Evolutionary conservation across 2,329 filamentous ascomycete genomes (phyloP), one percentile per base, ranked within the genome.

Genomic region (Xylaria sp.): DNA sequence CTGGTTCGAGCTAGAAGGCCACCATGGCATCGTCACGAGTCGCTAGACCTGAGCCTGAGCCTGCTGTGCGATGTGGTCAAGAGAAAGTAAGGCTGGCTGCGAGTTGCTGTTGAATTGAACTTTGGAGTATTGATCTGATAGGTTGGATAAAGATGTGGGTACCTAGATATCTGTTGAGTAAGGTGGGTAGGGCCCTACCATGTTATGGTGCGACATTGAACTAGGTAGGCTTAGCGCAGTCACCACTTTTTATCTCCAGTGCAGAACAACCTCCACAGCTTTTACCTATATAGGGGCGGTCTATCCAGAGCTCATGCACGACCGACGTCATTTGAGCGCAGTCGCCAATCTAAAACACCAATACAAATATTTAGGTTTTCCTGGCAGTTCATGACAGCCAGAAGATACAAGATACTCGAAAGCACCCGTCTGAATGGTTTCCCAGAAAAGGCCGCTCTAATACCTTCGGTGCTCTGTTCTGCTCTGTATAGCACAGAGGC

Each of bases 1-100:
- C 6, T 64, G 42, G 42, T 47, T 42, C 50, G 65, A 66, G 51
- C 51, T 58, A 47, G 39, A 70, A 29, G 66, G 57, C 61, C 65
- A 67, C 63, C 68, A 71, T 67, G 70, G 68, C 70, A 72, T 72
- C 56, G 62, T 72, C 57, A 59, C 51, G 44, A 47, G 53, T 60
- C 44, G 56, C 59, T 57, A n/a, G 42, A 45, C 51, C 17, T 57
- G 22, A 36, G 45, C 51, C 17, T 39, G 39, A 45, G 42, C 31
- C 55, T 47, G 33, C 54, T 53, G 63, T 53, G 51, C 51, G 44
- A 56, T 38, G 60, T 51, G 27, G 22, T 59, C 49, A 11, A 42
- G 29, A 58, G 42, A 38, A 29, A 22, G 39, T 25, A 31, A 56
- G 49, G 49, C 49, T 38, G 54, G 38, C 7, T 29, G 51, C 47